phyloP scores from a whole-genome alignment of 345 rosid genomes.

The Hibiscus trionum region DNA sequence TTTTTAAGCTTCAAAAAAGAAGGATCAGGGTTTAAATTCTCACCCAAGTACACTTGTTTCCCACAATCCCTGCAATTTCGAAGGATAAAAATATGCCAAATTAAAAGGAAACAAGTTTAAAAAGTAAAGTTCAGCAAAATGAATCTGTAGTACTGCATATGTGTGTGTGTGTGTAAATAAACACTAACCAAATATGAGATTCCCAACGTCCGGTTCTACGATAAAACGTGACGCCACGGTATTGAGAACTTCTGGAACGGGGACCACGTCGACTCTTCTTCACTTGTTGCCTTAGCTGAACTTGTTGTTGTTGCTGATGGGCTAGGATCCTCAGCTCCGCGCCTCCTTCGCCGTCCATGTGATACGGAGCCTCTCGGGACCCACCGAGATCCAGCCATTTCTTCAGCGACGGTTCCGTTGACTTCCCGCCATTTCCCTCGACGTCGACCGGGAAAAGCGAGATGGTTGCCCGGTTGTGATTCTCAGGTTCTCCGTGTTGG shows the following conservation, averaged over 20 bases:
- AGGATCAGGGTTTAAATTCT: neutral
- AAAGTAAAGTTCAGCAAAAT: neutral
- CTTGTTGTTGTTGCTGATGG: constrained; percentile 17
- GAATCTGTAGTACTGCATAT: neutral
- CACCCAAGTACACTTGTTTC: constrained; percentile 78
- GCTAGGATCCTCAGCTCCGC: constrained; percentile 17
- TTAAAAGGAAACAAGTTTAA: neutral
- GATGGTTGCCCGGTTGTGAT: constrained; percentile 20
- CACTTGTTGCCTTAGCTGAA: constrained; percentile 21
- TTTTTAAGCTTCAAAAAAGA: neutral
- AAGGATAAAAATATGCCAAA: neutral
- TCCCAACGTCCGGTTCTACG: constrained; percentile 81
- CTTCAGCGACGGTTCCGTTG: constrained; percentile 6
- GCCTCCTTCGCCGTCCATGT: neutral
- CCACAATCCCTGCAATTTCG: constrained; percentile 66
- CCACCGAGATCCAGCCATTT: constrained; percentile 32
- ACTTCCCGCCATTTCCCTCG: neutral
- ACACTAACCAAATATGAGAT: constrained; percentile 64
- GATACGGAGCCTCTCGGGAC: constrained; percentile 8
- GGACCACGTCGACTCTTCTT: constrained; percentile 78
- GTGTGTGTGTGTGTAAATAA: neutral
- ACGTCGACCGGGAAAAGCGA: constrained; percentile 35
- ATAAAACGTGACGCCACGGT: constrained; percentile 72
- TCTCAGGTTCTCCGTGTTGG: neutral
- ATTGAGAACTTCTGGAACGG: constrained; percentile 70